Evolutionary conservation across 1,139 yeast species (phyloP).

Genomic region (Scheffersomyces segobiensis): DNA sequence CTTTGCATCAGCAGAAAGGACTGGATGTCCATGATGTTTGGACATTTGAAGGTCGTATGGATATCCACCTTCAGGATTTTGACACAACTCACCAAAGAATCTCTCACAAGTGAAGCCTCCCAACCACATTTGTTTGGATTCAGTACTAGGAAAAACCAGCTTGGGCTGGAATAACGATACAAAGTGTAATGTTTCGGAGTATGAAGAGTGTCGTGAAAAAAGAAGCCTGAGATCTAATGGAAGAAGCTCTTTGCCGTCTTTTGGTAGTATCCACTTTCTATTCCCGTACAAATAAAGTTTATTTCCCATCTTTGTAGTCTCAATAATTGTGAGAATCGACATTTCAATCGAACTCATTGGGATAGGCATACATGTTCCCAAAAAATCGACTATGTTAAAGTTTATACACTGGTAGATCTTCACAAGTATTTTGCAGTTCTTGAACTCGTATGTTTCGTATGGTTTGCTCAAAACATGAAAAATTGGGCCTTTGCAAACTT

Average conservation of each 20-base stretch:
- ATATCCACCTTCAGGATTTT: conserved; percentile 14
- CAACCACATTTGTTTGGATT: conserved; percentile 34
- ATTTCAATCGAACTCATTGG: conserved; percentile 18
- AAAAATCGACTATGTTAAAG: conserved; percentile 37
- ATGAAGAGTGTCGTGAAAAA: conserved; percentile 60
- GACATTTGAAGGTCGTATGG: conserved; percentile 31
- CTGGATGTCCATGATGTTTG: conserved; percentile 22
- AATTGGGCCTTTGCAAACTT: conserved; percentile 3
- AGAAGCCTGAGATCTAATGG: conserved; percentile 41
- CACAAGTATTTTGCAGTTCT: conserved; percentile 16
- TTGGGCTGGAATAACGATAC: conserved; percentile 38
- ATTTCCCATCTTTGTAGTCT: conserved; percentile 24
- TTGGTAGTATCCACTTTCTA: conserved; percentile 31
- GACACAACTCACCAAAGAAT: conserved; percentile 45
- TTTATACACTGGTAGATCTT: conserved; percentile 40
- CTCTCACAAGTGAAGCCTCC: conserved; percentile 45
- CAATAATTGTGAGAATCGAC: conserved; percentile 13
- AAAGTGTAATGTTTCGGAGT: conserved; percentile 42
- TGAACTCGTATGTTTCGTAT: background rate
- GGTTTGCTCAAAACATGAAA: conserved; percentile 32
- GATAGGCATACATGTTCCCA: conserved; percentile 30
- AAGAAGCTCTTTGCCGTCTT: conserved; percentile 29
- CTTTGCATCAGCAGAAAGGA: conserved; percentile 15
- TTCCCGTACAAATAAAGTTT: conserved; percentile 21
- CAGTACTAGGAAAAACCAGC: conserved; percentile 50